phyloP scores from a whole-genome alignment of 768 basidiomycete species.

The Pisolithus orientalis region DNA sequence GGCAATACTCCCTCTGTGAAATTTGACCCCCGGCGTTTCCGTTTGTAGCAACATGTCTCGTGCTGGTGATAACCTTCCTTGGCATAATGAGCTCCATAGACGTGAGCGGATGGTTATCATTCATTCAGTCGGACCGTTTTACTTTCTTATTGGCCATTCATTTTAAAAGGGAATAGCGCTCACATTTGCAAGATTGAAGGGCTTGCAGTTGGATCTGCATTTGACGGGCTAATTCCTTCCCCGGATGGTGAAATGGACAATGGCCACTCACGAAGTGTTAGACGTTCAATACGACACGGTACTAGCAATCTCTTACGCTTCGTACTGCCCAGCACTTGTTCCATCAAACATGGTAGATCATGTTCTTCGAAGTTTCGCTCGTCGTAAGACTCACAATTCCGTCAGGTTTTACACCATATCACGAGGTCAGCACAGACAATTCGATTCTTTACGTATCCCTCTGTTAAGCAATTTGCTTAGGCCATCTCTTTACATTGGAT shows the following conservation, averaged over 20 bases:
- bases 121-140: background rate
- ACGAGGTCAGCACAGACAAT: constrained; percentile 31
- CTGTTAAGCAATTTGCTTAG: constrained; percentile 21
- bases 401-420: constrained; percentile 49
- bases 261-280: constrained; percentile 11
- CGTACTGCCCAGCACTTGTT: constrained; percentile 58
- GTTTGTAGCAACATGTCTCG: constrained; percentile 26
- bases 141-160: background rate
- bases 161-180: constrained; percentile 39
- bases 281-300: constrained; percentile 52
- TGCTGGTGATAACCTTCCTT: constrained; percentile 54
- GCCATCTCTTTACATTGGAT: constrained; percentile 57
- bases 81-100: constrained; percentile 68
- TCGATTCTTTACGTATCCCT: background rate
- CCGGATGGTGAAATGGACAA: background rate
- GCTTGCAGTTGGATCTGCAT: constrained; percentile 42
- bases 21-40: too few relatives aligned
- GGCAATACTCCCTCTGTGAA: too few relatives aligned
- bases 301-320: constrained; percentile 51
- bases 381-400: background rate
- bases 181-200: constrained; percentile 45
- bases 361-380: background rate
- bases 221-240: constrained; percentile 33
- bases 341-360: constrained; percentile 11
- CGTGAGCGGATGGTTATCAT: constrained; percentile 26